A percentile compares a stretch with the other conserved stretches of the same genome.
phyloP scores from a whole-genome alignment of 257 asterid species.

The Mentha longifolia region DNA sequence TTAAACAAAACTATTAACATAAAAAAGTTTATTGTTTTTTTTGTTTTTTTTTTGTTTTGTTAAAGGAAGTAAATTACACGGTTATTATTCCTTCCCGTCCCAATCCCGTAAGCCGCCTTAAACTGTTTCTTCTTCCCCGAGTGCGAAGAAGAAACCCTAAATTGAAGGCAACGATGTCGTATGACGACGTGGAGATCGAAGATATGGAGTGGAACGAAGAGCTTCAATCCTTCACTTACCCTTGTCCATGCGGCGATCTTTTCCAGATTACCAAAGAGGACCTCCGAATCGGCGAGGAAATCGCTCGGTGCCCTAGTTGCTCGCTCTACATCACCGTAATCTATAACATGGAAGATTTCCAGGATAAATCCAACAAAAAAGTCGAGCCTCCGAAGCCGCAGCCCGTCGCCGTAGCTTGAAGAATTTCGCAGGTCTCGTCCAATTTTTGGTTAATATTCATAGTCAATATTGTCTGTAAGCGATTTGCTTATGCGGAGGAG shows the following conservation, averaged over 20 bases:
- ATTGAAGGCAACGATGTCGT: slow-evolving; percentile 64
- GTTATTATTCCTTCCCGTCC: too few species aligned
- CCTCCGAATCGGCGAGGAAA: slow-evolving; percentile 81
- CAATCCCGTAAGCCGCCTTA: background rate
- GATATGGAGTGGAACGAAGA: slow-evolving; percentile 98
- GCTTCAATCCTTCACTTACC: slow-evolving; percentile 78
- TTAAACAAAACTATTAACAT: too few species aligned
- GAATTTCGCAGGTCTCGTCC: slow-evolving; percentile 13
- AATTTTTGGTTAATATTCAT: slow-evolving; percentile 10
- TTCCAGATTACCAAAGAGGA: slow-evolving; percentile 90
- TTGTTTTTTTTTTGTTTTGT: too few species aligned
- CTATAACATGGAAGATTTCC: slow-evolving; percentile 80
- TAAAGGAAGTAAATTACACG: too few species aligned
- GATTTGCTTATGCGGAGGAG: slow-evolving; percentile 15
- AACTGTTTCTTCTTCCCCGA: background rate
- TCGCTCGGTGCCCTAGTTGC: slow-evolving; percentile 95
- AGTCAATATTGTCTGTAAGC: background rate
- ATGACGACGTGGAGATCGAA: slow-evolving; percentile 96
- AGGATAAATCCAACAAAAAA: slow-evolving; percentile 52
- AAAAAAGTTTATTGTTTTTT: too few species aligned
- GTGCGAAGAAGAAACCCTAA: slow-evolving; percentile 30
- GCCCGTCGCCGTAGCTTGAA: slow-evolving; percentile 79
- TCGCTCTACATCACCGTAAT: slow-evolving; percentile 84
- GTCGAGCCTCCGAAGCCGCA: slow-evolving; percentile 57
- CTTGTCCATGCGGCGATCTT: slow-evolving; percentile 95